Conservation (phyloP, 306 rosid species). For the Prinsepia uniflora region DNA sequence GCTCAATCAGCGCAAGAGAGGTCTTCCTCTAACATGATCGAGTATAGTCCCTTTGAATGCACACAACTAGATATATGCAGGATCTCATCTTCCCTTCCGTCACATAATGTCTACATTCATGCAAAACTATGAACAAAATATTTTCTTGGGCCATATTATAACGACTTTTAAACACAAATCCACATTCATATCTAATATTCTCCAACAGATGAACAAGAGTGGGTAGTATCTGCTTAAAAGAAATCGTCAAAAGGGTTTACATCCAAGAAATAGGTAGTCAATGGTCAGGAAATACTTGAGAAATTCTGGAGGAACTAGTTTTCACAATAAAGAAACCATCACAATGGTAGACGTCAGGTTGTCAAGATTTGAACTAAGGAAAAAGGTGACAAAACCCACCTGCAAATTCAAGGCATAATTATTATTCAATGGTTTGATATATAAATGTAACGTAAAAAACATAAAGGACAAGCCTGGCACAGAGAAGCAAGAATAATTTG, state of each 20-base stretch:
- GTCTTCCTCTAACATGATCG: not conserved
- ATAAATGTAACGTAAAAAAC: not conserved
- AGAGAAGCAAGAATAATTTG: not conserved
- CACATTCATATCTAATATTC: not conserved
- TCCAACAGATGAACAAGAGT: not conserved
- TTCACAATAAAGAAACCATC: conserved; percentile 90
- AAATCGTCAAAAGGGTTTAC: conserved; percentile 12
- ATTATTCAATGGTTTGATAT: conserved; percentile 15
- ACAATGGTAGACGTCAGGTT: conserved; percentile 92
- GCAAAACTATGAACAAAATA: not conserved
- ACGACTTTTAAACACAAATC: not conserved
- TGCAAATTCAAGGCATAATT: conserved; percentile 36
- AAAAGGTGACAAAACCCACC: conserved; percentile 85
- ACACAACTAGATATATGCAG: not conserved
- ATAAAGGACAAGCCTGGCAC: not conserved
- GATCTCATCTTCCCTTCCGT: not conserved
- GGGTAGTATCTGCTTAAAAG: not conserved
- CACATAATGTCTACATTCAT: not conserved
- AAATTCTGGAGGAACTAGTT: conserved; percentile 89
- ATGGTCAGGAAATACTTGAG: conserved; percentile 54
- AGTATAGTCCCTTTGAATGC: not conserved
- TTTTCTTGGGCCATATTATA: not conserved
- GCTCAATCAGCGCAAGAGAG: not conserved
- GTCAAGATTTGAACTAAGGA: conserved; percentile 84
- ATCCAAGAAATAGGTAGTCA: conserved; percentile 8